phyloP scores from a whole-genome alignment of 306 rosid genomes.

The Betula pendula region DNA sequence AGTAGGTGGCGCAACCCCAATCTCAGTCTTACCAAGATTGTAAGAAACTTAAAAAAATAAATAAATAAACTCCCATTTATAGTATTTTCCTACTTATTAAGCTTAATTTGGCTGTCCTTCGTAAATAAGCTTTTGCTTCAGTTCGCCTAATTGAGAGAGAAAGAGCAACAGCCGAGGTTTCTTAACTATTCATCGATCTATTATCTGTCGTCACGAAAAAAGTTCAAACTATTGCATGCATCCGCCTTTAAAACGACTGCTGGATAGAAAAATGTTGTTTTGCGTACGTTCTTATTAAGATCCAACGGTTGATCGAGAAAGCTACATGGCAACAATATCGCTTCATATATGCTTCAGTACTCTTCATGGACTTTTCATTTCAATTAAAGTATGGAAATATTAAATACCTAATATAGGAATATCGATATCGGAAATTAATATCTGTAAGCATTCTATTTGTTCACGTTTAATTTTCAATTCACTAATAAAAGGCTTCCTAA shows the following conservation, averaged over 20 bases:
- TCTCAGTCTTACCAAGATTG: no score
- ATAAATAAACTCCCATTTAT: background rate
- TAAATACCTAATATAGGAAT: background rate
- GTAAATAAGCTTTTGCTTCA: background rate
- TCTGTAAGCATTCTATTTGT: background rate
- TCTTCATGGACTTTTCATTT: background rate
- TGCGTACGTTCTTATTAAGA: conserved; percentile 39
- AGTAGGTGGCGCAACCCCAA: no score
- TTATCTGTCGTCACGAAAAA: background rate
- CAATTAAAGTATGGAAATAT: background rate
- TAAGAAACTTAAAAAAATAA: no score
- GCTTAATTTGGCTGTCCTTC: background rate
- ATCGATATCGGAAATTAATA: no score
- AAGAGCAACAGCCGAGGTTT: conserved; percentile 22
- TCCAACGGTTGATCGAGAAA: conserved; percentile 44
- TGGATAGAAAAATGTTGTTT: background rate
- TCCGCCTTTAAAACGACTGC: conserved; percentile 23
- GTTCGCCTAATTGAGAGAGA: conserved; percentile 24
- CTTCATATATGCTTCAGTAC: conserved; percentile 1
- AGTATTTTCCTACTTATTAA: background rate
- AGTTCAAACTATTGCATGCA: background rate
- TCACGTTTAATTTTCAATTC: background rate
- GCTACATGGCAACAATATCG: conserved; percentile 34
- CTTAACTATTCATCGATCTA: conserved; percentile 19
- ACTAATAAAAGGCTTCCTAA: background rate